Conservation (phyloP, 2,329 filamentous ascomycete genomes). For the Cercospora nicotianae region DNA sequence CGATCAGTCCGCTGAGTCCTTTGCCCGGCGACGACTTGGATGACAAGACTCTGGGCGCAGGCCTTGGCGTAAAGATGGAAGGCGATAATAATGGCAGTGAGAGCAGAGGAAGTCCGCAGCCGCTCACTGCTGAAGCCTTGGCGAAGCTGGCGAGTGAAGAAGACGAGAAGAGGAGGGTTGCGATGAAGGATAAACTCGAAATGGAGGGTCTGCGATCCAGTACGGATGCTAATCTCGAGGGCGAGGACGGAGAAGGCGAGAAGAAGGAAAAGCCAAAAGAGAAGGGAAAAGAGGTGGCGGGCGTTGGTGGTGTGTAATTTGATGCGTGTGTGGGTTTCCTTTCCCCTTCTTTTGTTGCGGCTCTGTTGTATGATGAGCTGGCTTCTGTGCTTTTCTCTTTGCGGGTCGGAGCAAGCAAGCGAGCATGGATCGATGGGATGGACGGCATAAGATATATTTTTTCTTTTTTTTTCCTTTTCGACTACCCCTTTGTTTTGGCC, state of each 20-base stretch:
- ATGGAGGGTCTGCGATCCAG: background rate
- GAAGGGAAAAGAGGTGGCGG: background rate
- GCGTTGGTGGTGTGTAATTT: background rate
- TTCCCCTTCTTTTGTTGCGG: background rate
- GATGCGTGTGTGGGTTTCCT: background rate
- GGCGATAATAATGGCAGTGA: conserved; percentile 2
- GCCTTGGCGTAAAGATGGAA: conserved; percentile 13
- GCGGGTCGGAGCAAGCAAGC: background rate
- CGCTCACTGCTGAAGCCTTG: conserved; percentile 37
- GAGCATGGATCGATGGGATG: background rate
- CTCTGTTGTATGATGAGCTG: background rate
- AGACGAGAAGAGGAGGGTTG: conserved; percentile 15
- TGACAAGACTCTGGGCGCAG: background rate
- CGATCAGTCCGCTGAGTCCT: conserved; percentile 24
- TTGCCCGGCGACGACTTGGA: conserved; percentile 6
- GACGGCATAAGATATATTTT: background rate
- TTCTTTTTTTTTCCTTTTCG: background rate
- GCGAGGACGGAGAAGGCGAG: background rate
- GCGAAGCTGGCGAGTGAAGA: conserved; percentile 31
- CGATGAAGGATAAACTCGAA: background rate
- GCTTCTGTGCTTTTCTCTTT: background rate
- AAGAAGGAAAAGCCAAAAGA: background rate
- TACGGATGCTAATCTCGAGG: background rate
- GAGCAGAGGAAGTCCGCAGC: conserved; percentile 17
- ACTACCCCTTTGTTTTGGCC: background rate